phyloP scores from a whole-genome alignment of 2,329 filamentous ascomycete genomes.

The Cryphonectria carpinicola region DNA sequence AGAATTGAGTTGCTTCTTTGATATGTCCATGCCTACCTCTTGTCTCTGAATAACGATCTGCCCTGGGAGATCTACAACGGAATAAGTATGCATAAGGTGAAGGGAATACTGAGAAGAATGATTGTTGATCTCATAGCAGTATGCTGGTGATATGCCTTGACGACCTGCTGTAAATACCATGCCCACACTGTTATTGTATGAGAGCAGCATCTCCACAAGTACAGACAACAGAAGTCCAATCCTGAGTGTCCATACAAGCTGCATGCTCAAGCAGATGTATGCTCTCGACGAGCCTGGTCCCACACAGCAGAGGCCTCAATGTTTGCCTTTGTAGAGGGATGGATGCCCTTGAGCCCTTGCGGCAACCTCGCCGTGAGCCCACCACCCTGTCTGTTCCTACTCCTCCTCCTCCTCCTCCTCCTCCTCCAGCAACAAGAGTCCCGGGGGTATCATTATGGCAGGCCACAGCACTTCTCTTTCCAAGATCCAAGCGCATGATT shows the following conservation, averaged over 20 bases:
- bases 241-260: background rate
- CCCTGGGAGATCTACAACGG: background rate
- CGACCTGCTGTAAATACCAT: background rate
- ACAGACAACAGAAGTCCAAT: background rate
- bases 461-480: background rate
- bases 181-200: background rate
- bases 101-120: background rate
- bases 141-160: background rate
- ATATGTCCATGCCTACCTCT: too few relatives aligned
- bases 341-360: background rate
- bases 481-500: constrained; percentile 9
- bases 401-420: background rate
- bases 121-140: background rate
- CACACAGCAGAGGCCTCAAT: background rate
- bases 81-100: background rate
- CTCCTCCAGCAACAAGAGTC: background rate
- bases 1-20: too few relatives aligned
- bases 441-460: constrained; percentile 25
- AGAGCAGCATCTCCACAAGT: background rate
- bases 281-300: background rate
- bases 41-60: background rate
- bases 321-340: background rate
- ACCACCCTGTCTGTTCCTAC: background rate
- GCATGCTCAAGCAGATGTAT: background rate
- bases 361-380: background rate